A percentile compares a stretch with the other conserved stretches of the same genome.
Evolutionary conservation across 2,329 filamentous ascomycete genomes (phyloP).

Genomic region (Ophiostoma sp.): DNA sequence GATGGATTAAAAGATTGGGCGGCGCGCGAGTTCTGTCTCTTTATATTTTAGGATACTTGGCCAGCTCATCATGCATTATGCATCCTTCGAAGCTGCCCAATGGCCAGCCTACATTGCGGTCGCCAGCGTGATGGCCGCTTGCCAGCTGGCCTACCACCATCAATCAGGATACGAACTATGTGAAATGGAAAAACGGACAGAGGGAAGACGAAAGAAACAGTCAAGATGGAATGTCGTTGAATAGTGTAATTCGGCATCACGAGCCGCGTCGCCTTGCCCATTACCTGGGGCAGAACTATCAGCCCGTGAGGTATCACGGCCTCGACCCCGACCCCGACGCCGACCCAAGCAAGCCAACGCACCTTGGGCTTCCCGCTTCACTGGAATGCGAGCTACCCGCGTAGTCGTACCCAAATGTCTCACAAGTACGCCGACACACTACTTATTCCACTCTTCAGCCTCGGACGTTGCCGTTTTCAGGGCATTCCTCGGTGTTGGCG

Average conservation of each 20-base stretch:
- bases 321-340: not conserved
- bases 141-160: not conserved
- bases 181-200: not conserved
- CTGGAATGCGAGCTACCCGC: slow-evolving; percentile 1
- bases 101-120: not conserved
- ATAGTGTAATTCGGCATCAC: too few relatives aligned
- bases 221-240: too few relatives aligned
- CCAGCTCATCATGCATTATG: slow-evolving; percentile 8
- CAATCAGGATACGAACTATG: not conserved
- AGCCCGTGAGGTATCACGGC: not conserved
- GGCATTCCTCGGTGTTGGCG: not conserved
- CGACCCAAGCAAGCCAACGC: not conserved
- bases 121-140: slow-evolving; percentile 5
- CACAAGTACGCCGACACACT: not conserved
- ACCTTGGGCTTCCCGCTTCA: not conserved
- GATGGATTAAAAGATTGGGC: not conserved
- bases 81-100: not conserved
- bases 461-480: slow-evolving; percentile 3
- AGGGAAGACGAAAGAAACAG: too few relatives aligned
- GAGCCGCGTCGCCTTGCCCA: not conserved
- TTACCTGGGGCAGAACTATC: not conserved
- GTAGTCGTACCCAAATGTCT: slow-evolving; percentile 1
- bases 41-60: not conserved
- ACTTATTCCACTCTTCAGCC: not conserved
- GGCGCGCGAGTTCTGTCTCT: not conserved